Conservation (phyloP, 1,139 yeast genomes). For the Arxiozyma heterogenica region DNA sequence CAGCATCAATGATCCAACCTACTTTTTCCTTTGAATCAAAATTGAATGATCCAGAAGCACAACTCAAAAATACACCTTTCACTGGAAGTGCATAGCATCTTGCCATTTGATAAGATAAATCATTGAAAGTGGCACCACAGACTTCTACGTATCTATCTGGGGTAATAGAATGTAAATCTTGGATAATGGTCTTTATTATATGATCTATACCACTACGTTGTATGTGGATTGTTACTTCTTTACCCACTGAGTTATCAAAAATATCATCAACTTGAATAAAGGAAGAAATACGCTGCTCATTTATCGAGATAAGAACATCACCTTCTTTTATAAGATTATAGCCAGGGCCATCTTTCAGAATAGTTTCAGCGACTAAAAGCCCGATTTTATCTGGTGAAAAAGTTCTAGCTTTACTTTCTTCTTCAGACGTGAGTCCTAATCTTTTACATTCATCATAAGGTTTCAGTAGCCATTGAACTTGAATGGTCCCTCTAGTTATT, state of each 20-base stretch:
- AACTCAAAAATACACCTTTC: slow-evolving; percentile 70
- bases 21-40: slow-evolving; percentile 49
- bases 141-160: slow-evolving; percentile 76
- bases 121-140: slow-evolving; percentile 80
- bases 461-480: slow-evolving; percentile 78
- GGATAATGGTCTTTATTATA: slow-evolving; percentile 45
- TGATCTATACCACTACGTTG: slow-evolving; percentile 69
- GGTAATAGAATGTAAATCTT: slow-evolving; percentile 72
- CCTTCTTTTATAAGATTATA: slow-evolving; percentile 71
- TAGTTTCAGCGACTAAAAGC: slow-evolving; percentile 71
- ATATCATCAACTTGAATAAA: slow-evolving; percentile 80
- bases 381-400: slow-evolving; percentile 72
- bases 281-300: slow-evolving; percentile 55
- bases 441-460: slow-evolving; percentile 90
- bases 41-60: slow-evolving; percentile 72
- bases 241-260: slow-evolving; percentile 61
- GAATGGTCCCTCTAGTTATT: slow-evolving; percentile 78
- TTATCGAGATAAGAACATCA: slow-evolving; percentile 68
- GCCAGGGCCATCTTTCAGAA: slow-evolving; percentile 84
- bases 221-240: slow-evolving; percentile 47
- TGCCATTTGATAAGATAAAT: slow-evolving; percentile 81
- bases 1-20: slow-evolving; percentile 70
- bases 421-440: slow-evolving; percentile 68
- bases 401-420: slow-evolving; percentile 61
- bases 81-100: slow-evolving; percentile 77